Evolutionary conservation across 176 grass and related monocot genomes (phyloP).

Genomic region (Aegilops longissima): DNA sequence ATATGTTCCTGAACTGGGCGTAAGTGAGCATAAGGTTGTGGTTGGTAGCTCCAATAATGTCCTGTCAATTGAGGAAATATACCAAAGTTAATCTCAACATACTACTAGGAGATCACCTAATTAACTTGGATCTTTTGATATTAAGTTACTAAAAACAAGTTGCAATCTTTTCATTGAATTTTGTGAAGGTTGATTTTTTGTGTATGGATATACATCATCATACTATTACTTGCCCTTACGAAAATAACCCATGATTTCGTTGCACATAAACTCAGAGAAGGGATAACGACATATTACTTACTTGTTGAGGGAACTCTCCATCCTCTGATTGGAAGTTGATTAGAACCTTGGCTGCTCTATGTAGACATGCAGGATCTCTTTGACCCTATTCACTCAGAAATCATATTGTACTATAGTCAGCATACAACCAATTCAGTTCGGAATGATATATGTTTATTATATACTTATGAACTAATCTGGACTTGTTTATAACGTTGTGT

Average conservation of each 20-base stretch:
- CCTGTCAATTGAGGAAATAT: slow-evolving; percentile 25
- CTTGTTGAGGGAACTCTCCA: slow-evolving; percentile 8
- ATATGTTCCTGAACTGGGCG: slow-evolving; percentile 51
- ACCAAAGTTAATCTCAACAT: neutral
- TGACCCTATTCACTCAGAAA: neutral
- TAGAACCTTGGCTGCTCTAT: slow-evolving; percentile 8
- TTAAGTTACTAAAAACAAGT: neutral
- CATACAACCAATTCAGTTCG: neutral
- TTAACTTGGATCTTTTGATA: neutral
- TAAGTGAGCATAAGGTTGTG: slow-evolving; percentile 58
- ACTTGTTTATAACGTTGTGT: neutral
- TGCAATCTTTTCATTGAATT: neutral
- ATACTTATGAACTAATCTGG: neutral
- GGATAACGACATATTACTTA: neutral
- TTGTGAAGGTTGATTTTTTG: neutral
- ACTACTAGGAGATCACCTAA: neutral
- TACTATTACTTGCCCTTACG: neutral
- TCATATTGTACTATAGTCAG: neutral
- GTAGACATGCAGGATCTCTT: neutral
- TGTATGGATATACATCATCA: neutral
- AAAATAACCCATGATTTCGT: neutral
- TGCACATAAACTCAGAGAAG: no score
- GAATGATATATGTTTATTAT: neutral
- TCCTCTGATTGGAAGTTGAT: neutral
- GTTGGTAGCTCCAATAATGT: slow-evolving; percentile 57